Conservation (phyloP, 2,329 filamentous ascomycete genomes). For the Fusarium chuoi region DNA sequence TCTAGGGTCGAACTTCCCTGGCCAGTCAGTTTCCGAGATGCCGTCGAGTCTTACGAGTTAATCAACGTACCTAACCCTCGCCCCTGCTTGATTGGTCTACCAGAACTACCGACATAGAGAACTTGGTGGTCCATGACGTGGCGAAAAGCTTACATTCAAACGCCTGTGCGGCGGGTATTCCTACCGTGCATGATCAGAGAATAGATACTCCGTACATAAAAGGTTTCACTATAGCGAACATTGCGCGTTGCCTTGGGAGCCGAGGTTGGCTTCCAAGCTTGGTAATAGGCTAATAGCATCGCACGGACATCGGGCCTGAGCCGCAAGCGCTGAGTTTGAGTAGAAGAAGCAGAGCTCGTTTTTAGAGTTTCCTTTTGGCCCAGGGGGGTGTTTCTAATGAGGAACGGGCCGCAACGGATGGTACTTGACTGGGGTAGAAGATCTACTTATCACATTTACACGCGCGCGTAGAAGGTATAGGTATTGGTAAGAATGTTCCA, state of each 20-base stretch:
- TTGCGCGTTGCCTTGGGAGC: background rate
- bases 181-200: rapidly evolving
- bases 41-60: background rate
- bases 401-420: background rate
- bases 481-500: background rate
- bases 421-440: background rate
- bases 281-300: rapidly evolving
- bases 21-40: background rate
- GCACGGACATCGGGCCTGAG: too few species aligned
- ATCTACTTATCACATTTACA: background rate
- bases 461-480: too few species aligned
- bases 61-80: rapidly evolving
- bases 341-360: too few species aligned
- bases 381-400: too few species aligned
- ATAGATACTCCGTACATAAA: background rate
- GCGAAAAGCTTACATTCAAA: background rate
- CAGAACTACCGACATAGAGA: background rate
- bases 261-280: too few species aligned
- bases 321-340: too few species aligned
- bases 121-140: background rate
- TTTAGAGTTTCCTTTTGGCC: too few species aligned
- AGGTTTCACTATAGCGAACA: rapidly evolving
- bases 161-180: rapidly evolving
- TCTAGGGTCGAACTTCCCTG: rapidly evolving
- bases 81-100: background rate